Evolutionary conservation across 805 yeast genomes (phyloP), one percentile per base, ranked within the genome.

Genomic region (Komagataella mondaviorum): DNA sequence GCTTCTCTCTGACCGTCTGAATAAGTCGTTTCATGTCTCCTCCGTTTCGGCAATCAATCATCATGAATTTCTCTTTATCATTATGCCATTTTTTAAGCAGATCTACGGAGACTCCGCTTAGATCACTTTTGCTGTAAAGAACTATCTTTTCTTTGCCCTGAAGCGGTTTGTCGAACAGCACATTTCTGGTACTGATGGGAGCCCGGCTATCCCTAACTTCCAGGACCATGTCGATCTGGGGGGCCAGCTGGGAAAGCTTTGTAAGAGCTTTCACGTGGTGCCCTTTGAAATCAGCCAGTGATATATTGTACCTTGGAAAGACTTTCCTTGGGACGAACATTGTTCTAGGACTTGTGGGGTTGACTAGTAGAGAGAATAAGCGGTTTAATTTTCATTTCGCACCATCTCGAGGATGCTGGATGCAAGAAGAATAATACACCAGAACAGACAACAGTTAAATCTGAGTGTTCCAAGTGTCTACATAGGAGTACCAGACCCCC

Each of bases 181-280:
- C 81, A 61, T 91, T 91, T 49, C 88, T 73, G 1, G 96, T 83
- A 3, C 91, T 76, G 1, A 90, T 57, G 0, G 99, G 99, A 0
- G 96, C 96, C 54, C 99, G 67, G 1, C 91, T 71, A 63, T 93
- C 99, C 60, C 98, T 68, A 6, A 93, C 76, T 60, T 93, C 99
- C 6, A 91, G 65, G 2, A 93, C 77, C 48, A 88, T 64, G 61
- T 91, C 96, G 16, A 89, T 72, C 57, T 87, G 90, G 3, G 93
- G 89, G 1, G 91, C 78, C 30, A 88, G 63, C 44, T 76, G 78
- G 12, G 80, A 74, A 69, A 90, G 78, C 54, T 69, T 75, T 48
- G 79, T 75, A 24, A 91, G 69, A 0, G 96, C 96, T 54, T 80
- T 81, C 54, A 80, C 78, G 59, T 91, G 98, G 62, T 90, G 97